These are phyloP conservation scores for Hymenoscyphus fructigenus DNA, from an alignment of 2,329 filamentous ascomycete species.

Conservation along the genomic window DNA sequence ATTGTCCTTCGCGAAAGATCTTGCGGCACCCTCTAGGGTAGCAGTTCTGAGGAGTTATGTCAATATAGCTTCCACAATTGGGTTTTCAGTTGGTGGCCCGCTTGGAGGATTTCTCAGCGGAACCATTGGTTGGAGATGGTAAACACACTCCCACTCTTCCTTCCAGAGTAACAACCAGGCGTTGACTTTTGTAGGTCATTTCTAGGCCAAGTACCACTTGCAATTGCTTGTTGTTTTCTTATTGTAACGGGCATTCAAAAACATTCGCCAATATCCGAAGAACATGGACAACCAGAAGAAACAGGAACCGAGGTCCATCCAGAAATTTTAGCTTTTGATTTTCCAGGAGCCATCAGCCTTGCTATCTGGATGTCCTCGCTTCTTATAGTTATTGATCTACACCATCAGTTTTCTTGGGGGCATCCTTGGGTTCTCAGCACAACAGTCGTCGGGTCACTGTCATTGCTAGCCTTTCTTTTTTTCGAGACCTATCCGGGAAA, in stretches of 20 bases:
- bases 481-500: constrained; percentile 23
- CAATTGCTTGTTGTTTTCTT: constrained; percentile 19
- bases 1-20: constrained; percentile 37
- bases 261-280: no score
- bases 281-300: constrained; percentile 1
- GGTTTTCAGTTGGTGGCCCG: constrained; percentile 51
- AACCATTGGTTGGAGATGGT: constrained; percentile 56
- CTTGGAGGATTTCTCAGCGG: constrained; percentile 52
- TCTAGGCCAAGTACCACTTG: constrained; percentile 52
- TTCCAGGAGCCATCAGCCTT: constrained; percentile 22
- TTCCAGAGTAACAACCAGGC: not conserved
- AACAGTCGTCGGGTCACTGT: constrained; percentile 15
- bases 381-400: constrained; percentile 22
- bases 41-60: constrained; percentile 53
- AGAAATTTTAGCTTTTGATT: constrained; percentile 20
- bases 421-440: constrained; percentile 19
- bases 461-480: constrained; percentile 16
- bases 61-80: constrained; percentile 51
- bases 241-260: constrained; percentile 11
- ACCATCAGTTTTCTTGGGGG: constrained; percentile 18
- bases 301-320: constrained; percentile 4
- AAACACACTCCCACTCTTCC: constrained; percentile 12
- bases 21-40: constrained; percentile 51
- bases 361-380: constrained; percentile 23
- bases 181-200: constrained; percentile 45